Percentiles rank a stretch among this genome's conserved stretches.
phyloP scores from a whole-genome alignment of 176 grass and related monocot species.

The Pontederia paniculata region DNA sequence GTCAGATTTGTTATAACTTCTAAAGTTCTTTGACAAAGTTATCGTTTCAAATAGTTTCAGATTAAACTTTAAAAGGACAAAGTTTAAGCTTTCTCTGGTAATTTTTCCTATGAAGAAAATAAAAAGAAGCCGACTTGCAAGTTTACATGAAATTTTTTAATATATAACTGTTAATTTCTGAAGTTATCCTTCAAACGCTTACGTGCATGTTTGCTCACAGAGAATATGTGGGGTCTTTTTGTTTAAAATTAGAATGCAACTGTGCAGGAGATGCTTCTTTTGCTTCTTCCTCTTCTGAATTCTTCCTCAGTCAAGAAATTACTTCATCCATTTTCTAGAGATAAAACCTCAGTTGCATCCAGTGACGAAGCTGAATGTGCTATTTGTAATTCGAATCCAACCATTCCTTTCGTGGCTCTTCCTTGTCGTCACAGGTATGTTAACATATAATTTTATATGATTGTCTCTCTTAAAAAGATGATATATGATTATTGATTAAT shows the following conservation, averaged over 20 bases:
- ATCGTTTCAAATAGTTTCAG: too few species aligned
- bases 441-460: neutral
- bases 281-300: conserved; percentile 92
- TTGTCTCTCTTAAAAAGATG: neutral
- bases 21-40: too few species aligned
- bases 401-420: conserved; percentile 69
- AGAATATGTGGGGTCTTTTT: neutral
- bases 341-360: conserved; percentile 53
- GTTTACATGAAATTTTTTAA: too few species aligned
- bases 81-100: too few species aligned
- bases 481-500: too few species aligned
- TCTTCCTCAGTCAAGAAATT: conserved; percentile 82
- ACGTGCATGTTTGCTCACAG: neutral
- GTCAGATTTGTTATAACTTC: too few species aligned
- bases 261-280: conserved; percentile 98
- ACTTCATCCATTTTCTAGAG: conserved; percentile 86
- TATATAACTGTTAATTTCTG: too few species aligned
- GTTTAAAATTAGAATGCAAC: neutral
- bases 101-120: too few species aligned
- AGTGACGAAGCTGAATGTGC: conserved; percentile 67
- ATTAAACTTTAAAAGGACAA: too few species aligned
- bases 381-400: conserved; percentile 60
- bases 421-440: conserved; percentile 89
- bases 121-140: too few species aligned
- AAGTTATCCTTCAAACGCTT: too few species aligned